A percentile compares a stretch with the other conserved stretches of the same genome.
Evolutionary conservation across 805 yeast species (phyloP).

Genomic region (Saturnispora mendoncae): DNA sequence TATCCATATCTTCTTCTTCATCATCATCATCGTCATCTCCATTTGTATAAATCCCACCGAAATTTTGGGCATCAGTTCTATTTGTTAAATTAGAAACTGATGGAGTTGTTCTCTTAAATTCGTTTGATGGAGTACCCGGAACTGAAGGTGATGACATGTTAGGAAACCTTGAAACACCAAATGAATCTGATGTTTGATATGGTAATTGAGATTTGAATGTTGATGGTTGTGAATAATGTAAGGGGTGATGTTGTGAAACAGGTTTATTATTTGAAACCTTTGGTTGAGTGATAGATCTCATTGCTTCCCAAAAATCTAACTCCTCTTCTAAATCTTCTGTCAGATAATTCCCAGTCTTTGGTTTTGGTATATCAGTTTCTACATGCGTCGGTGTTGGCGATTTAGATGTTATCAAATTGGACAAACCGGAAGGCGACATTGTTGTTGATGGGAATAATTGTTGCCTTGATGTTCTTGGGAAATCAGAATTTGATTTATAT

Average conservation of each 20-base stretch:
- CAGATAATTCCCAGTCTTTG: slow-evolving; percentile 12
- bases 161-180: slow-evolving; percentile 15
- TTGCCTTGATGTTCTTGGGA: slow-evolving; percentile 10
- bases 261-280: slow-evolving; percentile 29
- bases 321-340: slow-evolving; percentile 53
- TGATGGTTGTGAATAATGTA: slow-evolving; percentile 32
- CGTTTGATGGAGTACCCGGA: slow-evolving; percentile 2
- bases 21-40: slow-evolving; percentile 20
- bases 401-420: slow-evolving; percentile 3
- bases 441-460: slow-evolving; percentile 12
- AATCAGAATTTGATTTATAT: background rate
- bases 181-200: slow-evolving; percentile 16
- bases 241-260: slow-evolving; percentile 47
- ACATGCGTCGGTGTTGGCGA: slow-evolving; percentile 4
- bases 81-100: slow-evolving; percentile 10
- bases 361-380: slow-evolving; percentile 2
- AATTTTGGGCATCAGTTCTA: slow-evolving; percentile 6
- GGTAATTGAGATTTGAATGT: slow-evolving; percentile 15
- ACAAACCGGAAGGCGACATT: slow-evolving; percentile 3
- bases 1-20: slow-evolving; percentile 25
- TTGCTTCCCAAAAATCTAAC: slow-evolving; percentile 62
- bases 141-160: slow-evolving; percentile 14
- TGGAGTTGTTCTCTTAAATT: slow-evolving; percentile 6
- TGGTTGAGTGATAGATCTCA: slow-evolving; percentile 46
- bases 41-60: slow-evolving; percentile 11